These are phyloP conservation scores for Diphasiastrum complanatum DNA, from an alignment of 83 land plant genomes.

Conservation along the genomic window DNA sequence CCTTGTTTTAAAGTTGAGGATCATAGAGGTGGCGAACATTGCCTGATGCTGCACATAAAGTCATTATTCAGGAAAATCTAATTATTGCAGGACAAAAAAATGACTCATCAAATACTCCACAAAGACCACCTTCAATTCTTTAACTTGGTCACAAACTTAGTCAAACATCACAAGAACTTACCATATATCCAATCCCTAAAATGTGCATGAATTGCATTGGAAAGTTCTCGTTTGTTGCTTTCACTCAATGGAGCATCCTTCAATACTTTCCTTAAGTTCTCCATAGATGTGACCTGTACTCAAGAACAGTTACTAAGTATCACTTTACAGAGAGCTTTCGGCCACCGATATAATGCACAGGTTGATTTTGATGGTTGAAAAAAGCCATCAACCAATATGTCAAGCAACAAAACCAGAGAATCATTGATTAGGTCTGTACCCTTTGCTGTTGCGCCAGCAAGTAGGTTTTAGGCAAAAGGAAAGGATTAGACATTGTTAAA, in stretches of 20 bases:
- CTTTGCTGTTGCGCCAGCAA: constrained; percentile 66
- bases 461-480: constrained; percentile 79
- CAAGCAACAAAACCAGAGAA: neutral
- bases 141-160: no score
- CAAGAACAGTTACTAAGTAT: no score
- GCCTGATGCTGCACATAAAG: constrained; percentile 36
- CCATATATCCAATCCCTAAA: constrained; percentile 97
- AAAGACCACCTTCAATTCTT: no score
- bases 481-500: constrained; percentile 72
- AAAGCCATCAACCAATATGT: neutral
- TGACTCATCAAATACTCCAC: no score
- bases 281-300: constrained; percentile 33
- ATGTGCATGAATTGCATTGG: constrained; percentile 73
- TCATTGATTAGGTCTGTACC: constrained; percentile 32
- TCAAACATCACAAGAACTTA: constrained; percentile 19
- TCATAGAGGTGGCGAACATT: constrained; percentile 44
- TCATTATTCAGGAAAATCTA: no score
- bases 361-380: neutral
- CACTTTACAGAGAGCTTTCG: no score
- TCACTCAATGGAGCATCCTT: constrained; percentile 74
- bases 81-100: no score
- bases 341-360: neutral
- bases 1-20: constrained; percentile 24
- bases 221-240: constrained; percentile 62
- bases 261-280: constrained; percentile 52